These are phyloP conservation scores for Botrytis medusae DNA, from an alignment of 2,329 filamentous ascomycete species.

Conservation along the genomic window DNA sequence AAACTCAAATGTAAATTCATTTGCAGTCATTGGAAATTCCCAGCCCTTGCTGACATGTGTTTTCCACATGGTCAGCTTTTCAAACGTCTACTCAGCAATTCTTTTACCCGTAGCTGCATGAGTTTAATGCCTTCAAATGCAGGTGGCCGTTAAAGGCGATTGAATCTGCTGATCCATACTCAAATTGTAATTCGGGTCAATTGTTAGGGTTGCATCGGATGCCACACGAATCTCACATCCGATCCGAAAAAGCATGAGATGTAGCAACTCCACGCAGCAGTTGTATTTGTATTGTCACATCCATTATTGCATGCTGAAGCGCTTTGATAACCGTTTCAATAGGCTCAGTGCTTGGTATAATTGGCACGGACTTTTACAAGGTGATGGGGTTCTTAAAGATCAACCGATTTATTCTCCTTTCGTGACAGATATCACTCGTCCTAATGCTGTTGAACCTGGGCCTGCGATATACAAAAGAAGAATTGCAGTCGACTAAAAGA, in stretches of 20 bases:
- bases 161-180: neutral
- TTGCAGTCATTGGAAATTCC: conserved; percentile 7
- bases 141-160: conserved; percentile 8
- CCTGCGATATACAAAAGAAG: neutral
- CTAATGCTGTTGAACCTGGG: neutral
- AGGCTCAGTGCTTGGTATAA: neutral
- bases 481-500: neutral
- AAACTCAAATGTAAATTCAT: neutral
- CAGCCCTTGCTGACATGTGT: conserved; percentile 13
- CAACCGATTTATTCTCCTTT: conserved; percentile 18
- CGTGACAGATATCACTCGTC: neutral
- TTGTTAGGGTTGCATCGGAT: neutral
- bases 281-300: conserved; percentile 13
- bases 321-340: conserved; percentile 17
- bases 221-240: conserved; percentile 2
- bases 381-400: conserved; percentile 10
- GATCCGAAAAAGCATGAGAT: conserved; percentile 13
- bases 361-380: conserved; percentile 16
- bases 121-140: conserved; percentile 10
- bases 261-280: conserved; percentile 11
- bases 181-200: neutral
- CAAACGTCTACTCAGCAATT: conserved; percentile 10
- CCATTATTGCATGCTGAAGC: conserved; percentile 12
- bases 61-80: conserved; percentile 12
- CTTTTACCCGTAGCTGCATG: conserved; percentile 3